Percentiles rank a stretch among this genome's conserved stretches.
phyloP scores from a whole-genome alignment of 2,329 filamentous ascomycete species.

The Phialophora chinensis region DNA sequence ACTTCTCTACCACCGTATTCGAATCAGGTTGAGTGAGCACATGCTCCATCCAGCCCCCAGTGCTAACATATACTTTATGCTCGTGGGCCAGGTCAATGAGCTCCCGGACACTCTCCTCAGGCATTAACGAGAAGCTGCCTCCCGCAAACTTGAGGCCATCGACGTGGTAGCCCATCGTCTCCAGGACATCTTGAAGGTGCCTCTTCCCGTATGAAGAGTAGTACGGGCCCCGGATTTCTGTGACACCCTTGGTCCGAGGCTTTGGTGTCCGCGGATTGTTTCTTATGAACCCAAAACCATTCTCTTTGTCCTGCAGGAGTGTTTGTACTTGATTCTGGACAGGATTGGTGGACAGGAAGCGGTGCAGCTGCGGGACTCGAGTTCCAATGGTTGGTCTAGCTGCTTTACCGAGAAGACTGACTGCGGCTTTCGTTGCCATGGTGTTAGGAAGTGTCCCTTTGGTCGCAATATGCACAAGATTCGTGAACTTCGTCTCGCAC shows the following conservation, averaged over 20 bases:
- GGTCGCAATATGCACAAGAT: neutral
- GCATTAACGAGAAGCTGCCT: slow-evolving; percentile 59
- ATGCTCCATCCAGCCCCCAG: slow-evolving; percentile 62
- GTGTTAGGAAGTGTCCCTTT: slow-evolving; percentile 3
- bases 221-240: slow-evolving; percentile 63
- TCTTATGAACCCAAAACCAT: slow-evolving; percentile 58
- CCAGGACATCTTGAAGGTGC: slow-evolving; percentile 59
- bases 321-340: slow-evolving; percentile 40
- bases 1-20: slow-evolving; percentile 56
- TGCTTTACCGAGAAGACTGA: slow-evolving; percentile 21
- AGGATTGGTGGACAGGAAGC: slow-evolving; percentile 22
- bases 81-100: slow-evolving; percentile 58
- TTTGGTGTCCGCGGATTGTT: slow-evolving; percentile 58
- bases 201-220: slow-evolving; percentile 62
- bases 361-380: slow-evolving; percentile 31
- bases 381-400: slow-evolving; percentile 10
- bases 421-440: slow-evolving; percentile 21
- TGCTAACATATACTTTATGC: slow-evolving; percentile 60
- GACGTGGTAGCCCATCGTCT: slow-evolving; percentile 62
- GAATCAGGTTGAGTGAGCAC: slow-evolving; percentile 57
- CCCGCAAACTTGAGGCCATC: slow-evolving; percentile 64
- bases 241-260: slow-evolving; percentile 57
- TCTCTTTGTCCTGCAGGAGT: slow-evolving; percentile 57
- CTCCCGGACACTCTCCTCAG: slow-evolving; percentile 54
- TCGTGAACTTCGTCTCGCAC: neutral